A percentile compares a stretch with the other conserved stretches of the same genome.
Evolutionary conservation across 106 monocot species (phyloP).

Genomic region (Gastrodia elata): DNA sequence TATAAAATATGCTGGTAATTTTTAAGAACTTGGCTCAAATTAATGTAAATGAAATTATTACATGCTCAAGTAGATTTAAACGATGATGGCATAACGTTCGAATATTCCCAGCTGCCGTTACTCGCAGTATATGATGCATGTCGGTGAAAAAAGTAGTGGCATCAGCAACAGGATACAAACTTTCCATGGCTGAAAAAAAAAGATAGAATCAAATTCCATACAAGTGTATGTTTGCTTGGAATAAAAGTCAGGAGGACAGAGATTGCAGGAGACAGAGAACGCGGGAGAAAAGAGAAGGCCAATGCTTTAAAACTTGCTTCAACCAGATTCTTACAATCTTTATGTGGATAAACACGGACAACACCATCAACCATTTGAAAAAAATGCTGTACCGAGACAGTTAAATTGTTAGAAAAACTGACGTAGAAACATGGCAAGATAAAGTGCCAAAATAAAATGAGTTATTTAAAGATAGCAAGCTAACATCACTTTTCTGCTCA

Average conservation of each 20-base stretch:
- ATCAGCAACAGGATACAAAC: constrained; percentile 76
- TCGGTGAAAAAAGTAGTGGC: constrained; percentile 97
- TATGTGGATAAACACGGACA: constrained; percentile 69
- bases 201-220: constrained; percentile 4
- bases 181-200: constrained; percentile 42
- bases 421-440: constrained; percentile 6
- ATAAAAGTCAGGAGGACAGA: not conserved
- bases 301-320: constrained; percentile 1
- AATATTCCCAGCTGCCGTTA: constrained; percentile 83
- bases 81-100: constrained; percentile 86
- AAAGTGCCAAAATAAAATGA: not conserved
- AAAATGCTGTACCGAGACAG: constrained; percentile 70
- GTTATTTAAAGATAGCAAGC: constrained; percentile 11
- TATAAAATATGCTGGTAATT: not conserved
- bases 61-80: constrained; percentile 90
- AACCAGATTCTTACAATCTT: constrained; percentile 37
- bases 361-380: constrained; percentile 98
- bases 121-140: constrained; percentile 76
- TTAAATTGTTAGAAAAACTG: too few species aligned
- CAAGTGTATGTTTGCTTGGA: too few species aligned
- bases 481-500: constrained; percentile 76
- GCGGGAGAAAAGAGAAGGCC: not conserved
- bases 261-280: too few species aligned
- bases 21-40: not conserved
- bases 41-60: constrained; percentile 16